Evolutionary conservation across 805 yeast genomes (phyloP), one percentile per base, ranked within the genome.

Genomic region (Metschnikowia similis): DNA sequence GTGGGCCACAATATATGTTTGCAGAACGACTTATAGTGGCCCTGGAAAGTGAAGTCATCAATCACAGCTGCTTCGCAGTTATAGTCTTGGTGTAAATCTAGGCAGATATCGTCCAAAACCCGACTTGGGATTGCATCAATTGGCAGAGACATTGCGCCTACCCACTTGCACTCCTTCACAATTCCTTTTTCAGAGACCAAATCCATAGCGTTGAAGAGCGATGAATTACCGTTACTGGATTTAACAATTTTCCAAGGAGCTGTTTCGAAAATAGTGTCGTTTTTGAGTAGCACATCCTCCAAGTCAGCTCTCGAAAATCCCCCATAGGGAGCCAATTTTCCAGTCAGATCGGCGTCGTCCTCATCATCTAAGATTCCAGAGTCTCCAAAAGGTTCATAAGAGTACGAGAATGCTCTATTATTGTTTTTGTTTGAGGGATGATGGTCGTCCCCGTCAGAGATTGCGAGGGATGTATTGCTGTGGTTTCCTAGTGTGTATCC

Each of bases 1-100:
- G 97, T 89, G 31, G 99, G 99, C 98, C 98, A 94, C 53, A 94
- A 72, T 36, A 94, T 88, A 61, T 91, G 95, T 67, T 94, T 94
- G 66, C 97, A 92, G 66, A 87, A 94, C 47, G 89, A 87, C 50
- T 82, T 83, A 66, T 94, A 94, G 63, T 91, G 96, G 17, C 97
- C 97, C 61, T 86, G 87, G 59, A 89, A 89, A 0, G 89, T 83
- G 30, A 81, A 68, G 66, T 94, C 98, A 56, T 80, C 81, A 2
- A 92, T 83, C 51, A 81, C 82, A 2, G 90, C 87, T 0, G 89
- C 82, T 51, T 77, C 79, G 37, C 85, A 80, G 50, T 80, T 62
- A 63, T 80, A 84, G 2, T 82, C 79, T 0, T 65, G 61, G 28
- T 59, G 55, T 48, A 88, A 66, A 36, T 71, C 72, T 0, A 59